phyloP scores from a whole-genome alignment of 495 filamentous ascomycete genomes.

The Trichoderma parareesei region DNA sequence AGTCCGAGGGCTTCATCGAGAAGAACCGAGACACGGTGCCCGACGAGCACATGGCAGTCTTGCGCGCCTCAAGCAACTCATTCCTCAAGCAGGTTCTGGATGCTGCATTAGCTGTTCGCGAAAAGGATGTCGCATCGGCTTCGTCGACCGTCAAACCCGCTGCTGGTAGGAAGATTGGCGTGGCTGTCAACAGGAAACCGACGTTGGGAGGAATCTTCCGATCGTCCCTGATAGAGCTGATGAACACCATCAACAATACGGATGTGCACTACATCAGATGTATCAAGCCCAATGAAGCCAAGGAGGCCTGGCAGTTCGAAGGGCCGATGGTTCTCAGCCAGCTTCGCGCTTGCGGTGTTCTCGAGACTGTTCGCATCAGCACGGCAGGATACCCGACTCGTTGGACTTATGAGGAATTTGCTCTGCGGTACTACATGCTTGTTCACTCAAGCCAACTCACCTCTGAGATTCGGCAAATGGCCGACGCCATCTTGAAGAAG shows the following conservation, averaged over 20 bases:
- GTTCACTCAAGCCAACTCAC: constrained; percentile 88
- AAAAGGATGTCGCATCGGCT: constrained; percentile 71
- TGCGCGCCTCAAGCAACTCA: constrained; percentile 72
- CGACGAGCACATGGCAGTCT: constrained; percentile 92
- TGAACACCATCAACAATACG: constrained; percentile 92
- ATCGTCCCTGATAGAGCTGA: constrained; percentile 93
- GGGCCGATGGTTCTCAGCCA: constrained; percentile 98
- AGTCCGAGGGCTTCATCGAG: constrained; percentile 99
- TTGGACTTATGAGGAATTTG: constrained; percentile 99
- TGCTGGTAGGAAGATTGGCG: constrained; percentile 75
- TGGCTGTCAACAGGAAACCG: constrained; percentile 89
- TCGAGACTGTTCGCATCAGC: constrained; percentile 97
- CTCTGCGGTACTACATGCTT: constrained; percentile 96
- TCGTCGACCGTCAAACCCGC: constrained; percentile 58
- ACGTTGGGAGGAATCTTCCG: constrained; percentile 98
- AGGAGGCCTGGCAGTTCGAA: constrained; percentile 96
- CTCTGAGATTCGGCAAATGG: constrained; percentile 87
- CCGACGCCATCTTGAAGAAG: constrained; percentile 79
- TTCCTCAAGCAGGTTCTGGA: constrained; percentile 83
- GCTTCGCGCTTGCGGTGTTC: constrained; percentile 93
- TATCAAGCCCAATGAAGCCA: constrained; percentile 98
- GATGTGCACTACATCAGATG: constrained; percentile 99
- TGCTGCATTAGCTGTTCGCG: constrained; percentile 74
- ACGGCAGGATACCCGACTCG: constrained; percentile 95
- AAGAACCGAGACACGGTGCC: constrained; percentile 99